Percentiles rank a stretch among this genome's conserved stretches.
These are phyloP conservation scores for Backusella psychrophila DNA, from an alignment of 192 early-diverging fungal species.

Conservation along the genomic window DNA sequence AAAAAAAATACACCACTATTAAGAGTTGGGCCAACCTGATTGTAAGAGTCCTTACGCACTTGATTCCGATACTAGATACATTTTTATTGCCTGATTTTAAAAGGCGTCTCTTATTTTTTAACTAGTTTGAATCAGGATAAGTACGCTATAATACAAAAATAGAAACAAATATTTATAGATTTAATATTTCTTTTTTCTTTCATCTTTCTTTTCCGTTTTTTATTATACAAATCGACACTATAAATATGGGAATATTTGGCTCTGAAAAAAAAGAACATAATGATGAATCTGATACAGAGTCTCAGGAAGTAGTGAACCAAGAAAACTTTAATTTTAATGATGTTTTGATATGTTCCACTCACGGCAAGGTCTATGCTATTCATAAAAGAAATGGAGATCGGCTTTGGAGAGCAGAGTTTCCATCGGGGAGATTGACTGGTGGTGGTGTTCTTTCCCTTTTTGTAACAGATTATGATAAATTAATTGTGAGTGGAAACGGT, in stretches of 20 bases:
- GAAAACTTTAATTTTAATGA: constrained; percentile 11
- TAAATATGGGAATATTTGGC: not conserved
- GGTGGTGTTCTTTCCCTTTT: constrained; percentile 18
- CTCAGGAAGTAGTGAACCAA: not conserved
- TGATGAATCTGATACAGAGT: not conserved
- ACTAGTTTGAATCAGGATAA: not conserved
- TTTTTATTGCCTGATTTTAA: not conserved
- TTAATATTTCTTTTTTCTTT: not conserved
- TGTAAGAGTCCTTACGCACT: not conserved
- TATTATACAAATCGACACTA: not conserved
- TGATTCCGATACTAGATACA: not conserved
- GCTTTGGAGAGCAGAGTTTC: constrained; percentile 12
- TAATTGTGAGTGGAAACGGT: constrained; percentile 13
- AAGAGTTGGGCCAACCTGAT: not conserved
- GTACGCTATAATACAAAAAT: not conserved
- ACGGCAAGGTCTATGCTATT: constrained; percentile 22
- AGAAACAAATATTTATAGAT: not conserved
- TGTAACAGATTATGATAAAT: constrained; percentile 17
- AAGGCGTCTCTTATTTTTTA: too few species aligned
- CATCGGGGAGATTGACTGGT: not conserved
- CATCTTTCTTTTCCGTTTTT: not conserved
- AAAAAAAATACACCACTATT: not conserved
- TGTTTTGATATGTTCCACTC: constrained; percentile 20
- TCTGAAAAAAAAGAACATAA: not conserved
- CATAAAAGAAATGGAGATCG: constrained; percentile 18